Evolutionary conservation across 192 early-diverging fungal species (phyloP).

Genomic region (Gigaspora rosea): DNA sequence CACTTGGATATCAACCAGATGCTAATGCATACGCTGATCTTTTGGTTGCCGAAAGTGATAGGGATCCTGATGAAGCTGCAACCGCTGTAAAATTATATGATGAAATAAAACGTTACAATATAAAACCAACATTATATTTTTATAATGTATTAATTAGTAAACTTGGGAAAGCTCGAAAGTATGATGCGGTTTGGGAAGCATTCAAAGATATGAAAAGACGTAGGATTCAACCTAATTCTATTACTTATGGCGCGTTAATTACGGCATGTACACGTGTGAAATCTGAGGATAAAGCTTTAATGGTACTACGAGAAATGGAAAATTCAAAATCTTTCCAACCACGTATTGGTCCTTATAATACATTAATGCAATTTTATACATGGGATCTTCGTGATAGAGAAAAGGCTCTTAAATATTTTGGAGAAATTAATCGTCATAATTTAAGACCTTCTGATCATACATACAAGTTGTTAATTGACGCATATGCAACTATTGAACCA

Average conservation of each 20-base stretch:
- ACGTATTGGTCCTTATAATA: slow-evolving; percentile 55
- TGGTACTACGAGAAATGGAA: slow-evolving; percentile 53
- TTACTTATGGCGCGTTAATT: slow-evolving; percentile 61
- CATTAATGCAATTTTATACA: slow-evolving; percentile 66
- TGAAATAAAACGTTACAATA: slow-evolving; percentile 55
- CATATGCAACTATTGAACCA: slow-evolving; percentile 53
- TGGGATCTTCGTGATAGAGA: slow-evolving; percentile 54
- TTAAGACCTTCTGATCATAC: slow-evolving; percentile 57
- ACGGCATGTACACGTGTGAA: slow-evolving; percentile 57
- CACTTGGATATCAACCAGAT: slow-evolving; percentile 47
- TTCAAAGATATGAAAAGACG: slow-evolving; percentile 59
- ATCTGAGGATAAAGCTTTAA: slow-evolving; percentile 51
- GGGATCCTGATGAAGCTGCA: slow-evolving; percentile 52
- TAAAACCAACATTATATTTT: slow-evolving; percentile 57
- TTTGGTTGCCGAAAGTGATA: slow-evolving; percentile 51
- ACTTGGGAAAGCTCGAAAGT: slow-evolving; percentile 59
- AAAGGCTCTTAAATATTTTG: slow-evolving; percentile 52
- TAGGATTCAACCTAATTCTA: slow-evolving; percentile 51
- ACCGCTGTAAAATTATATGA: slow-evolving; percentile 57
- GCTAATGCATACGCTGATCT: slow-evolving; percentile 57
- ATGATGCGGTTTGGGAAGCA: slow-evolving; percentile 49
- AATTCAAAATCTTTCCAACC: slow-evolving; percentile 47
- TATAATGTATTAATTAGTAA: slow-evolving; percentile 65
- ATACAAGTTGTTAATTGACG: slow-evolving; percentile 58
- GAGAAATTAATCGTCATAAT: slow-evolving; percentile 42